A percentile compares a stretch with the other conserved stretches of the same genome.
Conservation (phyloP, 139 green algal genomes). For the Picochlorum sp. region DNA sequence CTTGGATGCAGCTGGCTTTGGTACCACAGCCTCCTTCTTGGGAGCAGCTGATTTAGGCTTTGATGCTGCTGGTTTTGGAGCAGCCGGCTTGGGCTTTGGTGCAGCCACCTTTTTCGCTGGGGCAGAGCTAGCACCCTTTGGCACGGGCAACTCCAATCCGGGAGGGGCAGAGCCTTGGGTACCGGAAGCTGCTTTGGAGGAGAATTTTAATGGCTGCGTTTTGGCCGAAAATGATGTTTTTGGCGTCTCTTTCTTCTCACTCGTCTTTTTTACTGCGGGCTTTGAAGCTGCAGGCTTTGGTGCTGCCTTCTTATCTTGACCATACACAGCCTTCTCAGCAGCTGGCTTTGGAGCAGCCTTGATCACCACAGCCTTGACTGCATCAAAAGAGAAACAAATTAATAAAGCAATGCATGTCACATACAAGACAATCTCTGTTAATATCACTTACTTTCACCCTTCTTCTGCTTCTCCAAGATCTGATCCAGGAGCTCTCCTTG, state of each 20-base stretch:
- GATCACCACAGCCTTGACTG: background rate
- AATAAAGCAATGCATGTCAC: too few species aligned
- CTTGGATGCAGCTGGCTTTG: too few species aligned
- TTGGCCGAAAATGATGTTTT: background rate
- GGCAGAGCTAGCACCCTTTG: slow-evolving; percentile 2
- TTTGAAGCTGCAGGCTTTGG: slow-evolving; percentile 1
- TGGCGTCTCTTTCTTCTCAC: background rate
- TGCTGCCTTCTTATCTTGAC: slow-evolving; percentile 1
- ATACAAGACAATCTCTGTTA: too few species aligned
- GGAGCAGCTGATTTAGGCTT: slow-evolving; percentile 1
- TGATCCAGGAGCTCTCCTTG: slow-evolving; percentile 12
- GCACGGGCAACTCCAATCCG: slow-evolving; percentile 1
- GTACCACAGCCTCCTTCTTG: too few species aligned
- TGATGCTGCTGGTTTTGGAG: background rate
- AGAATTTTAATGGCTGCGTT: background rate
- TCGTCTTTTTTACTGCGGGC: background rate
- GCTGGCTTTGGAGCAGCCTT: slow-evolving; percentile 7
- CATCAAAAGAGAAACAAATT: too few species aligned
- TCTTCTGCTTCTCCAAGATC: slow-evolving; percentile 2
- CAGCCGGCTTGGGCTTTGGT: slow-evolving; percentile 4
- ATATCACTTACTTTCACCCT: background rate
- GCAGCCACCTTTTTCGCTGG: background rate
- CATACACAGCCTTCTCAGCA: slow-evolving; percentile 7
- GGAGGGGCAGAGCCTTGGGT: slow-evolving; percentile 2
- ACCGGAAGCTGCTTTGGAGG: background rate